Percentiles rank a stretch among this genome's conserved stretches.
Evolutionary conservation across 2,329 filamentous ascomycete species (phyloP).

Genomic region (Neonectria hederae): DNA sequence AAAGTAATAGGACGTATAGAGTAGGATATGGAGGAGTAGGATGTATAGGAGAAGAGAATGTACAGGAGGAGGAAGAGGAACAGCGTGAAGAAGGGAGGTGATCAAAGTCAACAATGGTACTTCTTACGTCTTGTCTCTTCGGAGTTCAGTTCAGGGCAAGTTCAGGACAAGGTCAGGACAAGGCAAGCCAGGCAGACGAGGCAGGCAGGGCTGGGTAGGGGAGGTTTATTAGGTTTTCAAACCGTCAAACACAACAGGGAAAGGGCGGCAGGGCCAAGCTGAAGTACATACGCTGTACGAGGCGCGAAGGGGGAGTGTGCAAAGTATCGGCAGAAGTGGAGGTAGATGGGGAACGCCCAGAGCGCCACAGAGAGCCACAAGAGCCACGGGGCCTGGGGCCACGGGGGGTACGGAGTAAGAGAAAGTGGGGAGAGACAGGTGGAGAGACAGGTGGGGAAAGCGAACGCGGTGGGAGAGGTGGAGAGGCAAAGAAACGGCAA

Average conservation of each 20-base stretch:
- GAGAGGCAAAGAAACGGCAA: neutral
- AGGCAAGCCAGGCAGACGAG: neutral
- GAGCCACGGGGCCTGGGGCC: slow-evolving; percentile 5
- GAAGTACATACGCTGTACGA: neutral
- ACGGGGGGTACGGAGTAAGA: neutral
- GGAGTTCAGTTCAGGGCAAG: no score
- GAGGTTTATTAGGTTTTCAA: slow-evolving; percentile 23
- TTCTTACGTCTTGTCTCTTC: neutral
- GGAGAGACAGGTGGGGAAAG: neutral
- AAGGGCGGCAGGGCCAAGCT: neutral
- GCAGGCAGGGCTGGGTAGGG: neutral
- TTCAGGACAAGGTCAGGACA: neutral
- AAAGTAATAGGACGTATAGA: neutral
- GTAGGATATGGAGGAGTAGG: no score
- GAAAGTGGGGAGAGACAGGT: neutral
- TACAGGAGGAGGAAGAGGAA: neutral
- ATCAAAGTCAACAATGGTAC: neutral
- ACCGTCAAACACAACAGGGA: slow-evolving; percentile 1
- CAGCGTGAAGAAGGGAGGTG: neutral
- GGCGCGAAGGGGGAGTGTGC: neutral
- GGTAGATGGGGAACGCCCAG: neutral
- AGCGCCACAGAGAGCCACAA: neutral
- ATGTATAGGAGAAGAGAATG: no score
- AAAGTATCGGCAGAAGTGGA: neutral
- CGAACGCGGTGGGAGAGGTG: neutral